phyloP scores from a whole-genome alignment of 2,329 filamentous ascomycete genomes.

The Calonectria honghensis region DNA sequence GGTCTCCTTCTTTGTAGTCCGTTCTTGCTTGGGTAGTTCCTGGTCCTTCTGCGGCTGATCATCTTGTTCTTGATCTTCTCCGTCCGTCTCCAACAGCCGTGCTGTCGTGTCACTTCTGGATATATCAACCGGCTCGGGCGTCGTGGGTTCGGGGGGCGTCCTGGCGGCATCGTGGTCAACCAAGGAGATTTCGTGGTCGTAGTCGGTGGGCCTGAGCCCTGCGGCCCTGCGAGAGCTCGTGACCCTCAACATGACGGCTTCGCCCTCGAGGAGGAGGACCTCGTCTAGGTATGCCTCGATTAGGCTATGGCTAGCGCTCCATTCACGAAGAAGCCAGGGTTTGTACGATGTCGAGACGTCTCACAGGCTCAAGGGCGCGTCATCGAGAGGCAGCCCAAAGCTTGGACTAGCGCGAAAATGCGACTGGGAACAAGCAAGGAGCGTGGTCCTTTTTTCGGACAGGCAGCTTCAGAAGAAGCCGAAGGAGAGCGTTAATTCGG shows the following conservation, averaged over 20 bases:
- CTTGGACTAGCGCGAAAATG: slow-evolving; percentile 6
- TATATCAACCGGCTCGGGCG: slow-evolving; percentile 47
- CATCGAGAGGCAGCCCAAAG: slow-evolving; percentile 39
- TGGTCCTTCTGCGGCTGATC: slow-evolving; percentile 15
- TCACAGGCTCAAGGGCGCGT: slow-evolving; percentile 40
- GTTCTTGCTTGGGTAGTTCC: slow-evolving; percentile 35
- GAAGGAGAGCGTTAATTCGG: neutral
- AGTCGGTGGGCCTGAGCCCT: slow-evolving; percentile 75
- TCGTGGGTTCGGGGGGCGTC: slow-evolving; percentile 48
- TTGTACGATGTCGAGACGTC: slow-evolving; percentile 33
- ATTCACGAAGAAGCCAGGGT: slow-evolving; percentile 35
- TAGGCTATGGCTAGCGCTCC: slow-evolving; percentile 42
- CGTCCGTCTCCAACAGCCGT: slow-evolving; percentile 49
- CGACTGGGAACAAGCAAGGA: neutral
- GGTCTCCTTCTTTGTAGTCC: slow-evolving; percentile 41
- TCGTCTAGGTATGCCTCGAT: slow-evolving; percentile 31
- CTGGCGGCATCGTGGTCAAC: slow-evolving; percentile 71
- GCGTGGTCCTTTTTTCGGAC: neutral
- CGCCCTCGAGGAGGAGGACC: slow-evolving; percentile 47
- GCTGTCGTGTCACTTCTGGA: slow-evolving; percentile 51
- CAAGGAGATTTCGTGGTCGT: slow-evolving; percentile 83
- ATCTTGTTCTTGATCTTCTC: slow-evolving; percentile 42
- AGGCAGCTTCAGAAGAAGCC: neutral
- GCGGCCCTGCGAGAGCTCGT: slow-evolving; percentile 73
- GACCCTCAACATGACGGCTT: slow-evolving; percentile 58